A percentile compares a stretch with the other conserved stretches of the same genome.
These are phyloP conservation scores for Monosporozyma servazzii DNA, from an alignment of 805 yeast genomes.

Conservation along the genomic window DNA sequence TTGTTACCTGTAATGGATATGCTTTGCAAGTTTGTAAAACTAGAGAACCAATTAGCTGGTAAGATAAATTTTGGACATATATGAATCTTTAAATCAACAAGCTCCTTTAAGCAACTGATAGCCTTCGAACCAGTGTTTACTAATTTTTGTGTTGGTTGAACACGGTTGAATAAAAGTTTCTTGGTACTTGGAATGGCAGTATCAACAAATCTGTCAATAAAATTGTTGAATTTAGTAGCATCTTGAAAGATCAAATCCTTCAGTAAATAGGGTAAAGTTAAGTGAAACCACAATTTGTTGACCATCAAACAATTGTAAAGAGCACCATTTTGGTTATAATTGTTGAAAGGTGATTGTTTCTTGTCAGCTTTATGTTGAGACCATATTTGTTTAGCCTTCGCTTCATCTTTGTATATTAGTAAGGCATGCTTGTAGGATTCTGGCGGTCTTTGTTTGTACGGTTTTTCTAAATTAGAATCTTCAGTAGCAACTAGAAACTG, in stretches of 20 bases:
- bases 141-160: slow-evolving; percentile 6
- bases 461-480: slow-evolving; percentile 44
- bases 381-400: slow-evolving; percentile 41
- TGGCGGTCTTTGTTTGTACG: slow-evolving; percentile 50
- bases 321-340: slow-evolving; percentile 14
- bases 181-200: not conserved
- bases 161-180: not conserved
- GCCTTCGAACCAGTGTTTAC: not conserved
- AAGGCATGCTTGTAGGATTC: slow-evolving; percentile 60
- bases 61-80: slow-evolving; percentile 72
- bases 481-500: slow-evolving; percentile 23
- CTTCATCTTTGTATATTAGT: slow-evolving; percentile 49
- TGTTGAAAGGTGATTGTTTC: not conserved
- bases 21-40: slow-evolving; percentile 31
- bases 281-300: slow-evolving; percentile 53
- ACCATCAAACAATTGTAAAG: slow-evolving; percentile 60
- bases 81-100: slow-evolving; percentile 69
- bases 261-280: slow-evolving; percentile 47
- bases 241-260: slow-evolving; percentile 47
- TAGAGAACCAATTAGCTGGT: slow-evolving; percentile 36
- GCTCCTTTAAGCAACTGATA: slow-evolving; percentile 34
- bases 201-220: slow-evolving; percentile 12
- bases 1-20: slow-evolving; percentile 63
- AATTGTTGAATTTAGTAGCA: slow-evolving; percentile 38
- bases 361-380: not conserved